Evolutionary conservation across 2,329 filamentous ascomycete species (phyloP).

Genomic region (Sarocladium strictum): DNA sequence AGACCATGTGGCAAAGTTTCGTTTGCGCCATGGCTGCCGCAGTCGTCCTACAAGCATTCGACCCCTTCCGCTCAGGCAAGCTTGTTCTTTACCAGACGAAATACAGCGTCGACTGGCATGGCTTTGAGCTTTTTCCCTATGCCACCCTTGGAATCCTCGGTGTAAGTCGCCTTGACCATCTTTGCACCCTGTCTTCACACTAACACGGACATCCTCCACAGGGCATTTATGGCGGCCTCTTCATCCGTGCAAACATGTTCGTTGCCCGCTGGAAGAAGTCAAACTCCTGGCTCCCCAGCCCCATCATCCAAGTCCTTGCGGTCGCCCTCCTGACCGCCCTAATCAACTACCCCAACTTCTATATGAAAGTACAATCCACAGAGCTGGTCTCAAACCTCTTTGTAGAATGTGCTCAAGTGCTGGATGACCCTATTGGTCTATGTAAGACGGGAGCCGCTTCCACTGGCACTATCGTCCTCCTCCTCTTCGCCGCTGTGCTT

Average conservation of each 20-base stretch:
- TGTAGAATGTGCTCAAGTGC: constrained; percentile 75
- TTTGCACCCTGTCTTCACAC: background rate
- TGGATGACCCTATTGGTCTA: constrained; percentile 82
- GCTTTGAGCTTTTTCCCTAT: constrained; percentile 88
- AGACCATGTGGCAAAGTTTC: constrained; percentile 99
- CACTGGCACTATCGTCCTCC: constrained; percentile 72
- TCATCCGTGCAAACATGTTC: constrained; percentile 90
- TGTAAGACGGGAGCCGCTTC: constrained; percentile 84
- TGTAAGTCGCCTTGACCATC: constrained; percentile 29
- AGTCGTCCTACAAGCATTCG: constrained; percentile 83
- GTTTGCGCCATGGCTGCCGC: constrained; percentile 99
- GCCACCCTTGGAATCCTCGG: constrained; percentile 80
- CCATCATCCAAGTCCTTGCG: constrained; percentile 72
- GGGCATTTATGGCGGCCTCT: constrained; percentile 90
- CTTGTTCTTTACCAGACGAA: constrained; percentile 94
- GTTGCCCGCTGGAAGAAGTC: constrained; percentile 76
- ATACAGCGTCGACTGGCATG: constrained; percentile 87
- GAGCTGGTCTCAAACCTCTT: constrained; percentile 91
- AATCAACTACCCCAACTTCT: constrained; percentile 92
- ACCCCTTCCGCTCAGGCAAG: constrained; percentile 92
- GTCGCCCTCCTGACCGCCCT: constrained; percentile 78
- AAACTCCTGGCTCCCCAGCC: constrained; percentile 61
- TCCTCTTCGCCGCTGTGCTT: constrained; percentile 74
- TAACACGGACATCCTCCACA: constrained; percentile 17
- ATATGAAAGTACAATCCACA: constrained; percentile 88